Conservation (phyloP, 768 basidiomycete genomes). For the Dacryopinax spathularia region DNA sequence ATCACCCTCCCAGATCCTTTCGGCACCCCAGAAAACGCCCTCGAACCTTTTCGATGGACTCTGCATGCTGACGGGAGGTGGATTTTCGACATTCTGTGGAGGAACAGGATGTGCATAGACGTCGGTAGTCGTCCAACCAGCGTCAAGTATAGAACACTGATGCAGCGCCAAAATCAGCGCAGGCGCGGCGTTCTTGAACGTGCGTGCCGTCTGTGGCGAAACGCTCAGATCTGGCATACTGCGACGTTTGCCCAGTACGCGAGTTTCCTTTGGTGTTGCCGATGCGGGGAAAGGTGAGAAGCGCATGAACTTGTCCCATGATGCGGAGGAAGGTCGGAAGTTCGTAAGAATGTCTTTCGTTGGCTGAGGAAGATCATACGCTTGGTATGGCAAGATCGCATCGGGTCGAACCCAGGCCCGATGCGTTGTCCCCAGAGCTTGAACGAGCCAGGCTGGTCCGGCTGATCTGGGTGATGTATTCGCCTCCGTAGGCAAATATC, state of each 20-base stretch:
- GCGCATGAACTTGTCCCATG: not conserved
- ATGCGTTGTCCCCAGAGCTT: not conserved
- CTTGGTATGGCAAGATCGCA: not conserved
- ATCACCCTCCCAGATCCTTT: slow-evolving; percentile 1
- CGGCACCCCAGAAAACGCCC: not conserved
- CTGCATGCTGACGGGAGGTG: not conserved
- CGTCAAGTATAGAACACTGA: not conserved
- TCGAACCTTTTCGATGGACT: not conserved
- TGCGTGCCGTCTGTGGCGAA: not conserved
- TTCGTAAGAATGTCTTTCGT: not conserved
- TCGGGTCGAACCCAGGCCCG: not conserved
- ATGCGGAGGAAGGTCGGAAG: not conserved
- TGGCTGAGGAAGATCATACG: not conserved
- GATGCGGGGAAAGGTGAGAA: not conserved
- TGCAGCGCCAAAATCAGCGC: not conserved
- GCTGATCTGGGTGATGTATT: not conserved
- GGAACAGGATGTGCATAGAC: not conserved
- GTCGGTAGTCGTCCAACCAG: not conserved
- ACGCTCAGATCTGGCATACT: not conserved
- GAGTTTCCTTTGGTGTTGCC: not conserved
- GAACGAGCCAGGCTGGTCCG: not conserved
- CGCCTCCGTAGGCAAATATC: not conserved
- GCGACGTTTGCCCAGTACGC: not conserved
- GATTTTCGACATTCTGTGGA: not conserved
- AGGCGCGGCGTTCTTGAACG: not conserved